Evolutionary conservation across 805 yeast species (phyloP).

Genomic region (Starmerella asiatica): DNA sequence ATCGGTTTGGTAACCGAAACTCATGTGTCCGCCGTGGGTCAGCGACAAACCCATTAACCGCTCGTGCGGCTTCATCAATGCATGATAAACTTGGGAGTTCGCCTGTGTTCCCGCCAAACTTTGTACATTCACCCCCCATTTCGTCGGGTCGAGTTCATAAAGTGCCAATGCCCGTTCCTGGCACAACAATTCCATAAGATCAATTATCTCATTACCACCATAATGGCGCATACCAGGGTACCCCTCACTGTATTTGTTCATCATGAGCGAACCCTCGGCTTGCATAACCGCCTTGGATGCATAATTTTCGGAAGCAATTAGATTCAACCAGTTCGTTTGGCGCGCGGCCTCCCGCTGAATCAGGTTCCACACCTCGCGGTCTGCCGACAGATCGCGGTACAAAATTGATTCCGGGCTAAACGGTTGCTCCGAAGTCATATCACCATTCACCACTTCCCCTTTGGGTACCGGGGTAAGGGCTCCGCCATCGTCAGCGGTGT

Average conservation of each 20-base stretch:
- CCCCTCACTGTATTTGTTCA: conserved; percentile 96
- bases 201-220: conserved; percentile 96
- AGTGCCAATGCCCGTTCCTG: conserved; percentile 89
- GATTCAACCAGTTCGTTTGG: conserved; percentile 81
- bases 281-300: conserved; percentile 92
- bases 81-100: conserved; percentile 89
- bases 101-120: conserved; percentile 96
- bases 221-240: conserved; percentile 98
- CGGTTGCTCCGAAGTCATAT: not conserved
- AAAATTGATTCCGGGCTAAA: not conserved
- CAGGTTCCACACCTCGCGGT: conserved; percentile 30
- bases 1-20: conserved; percentile 96
- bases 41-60: conserved; percentile 94
- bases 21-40: conserved; percentile 97
- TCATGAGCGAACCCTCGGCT: conserved; percentile 91
- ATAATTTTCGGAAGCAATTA: conserved; percentile 94
- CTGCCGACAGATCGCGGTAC: conserved; percentile 17
- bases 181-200: conserved; percentile 80
- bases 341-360: conserved; percentile 60
- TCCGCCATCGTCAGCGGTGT: too few species aligned
- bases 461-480: too few species aligned
- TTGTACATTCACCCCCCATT: conserved; percentile 98
- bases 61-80: conserved; percentile 87
- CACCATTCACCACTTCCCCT: not conserved
- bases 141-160: conserved; percentile 58